Percentiles rank a stretch among this genome's conserved stretches.
These are phyloP conservation scores for Suillus clintonianus DNA, from an alignment of 768 basidiomycete species.

Conservation along the genomic window DNA sequence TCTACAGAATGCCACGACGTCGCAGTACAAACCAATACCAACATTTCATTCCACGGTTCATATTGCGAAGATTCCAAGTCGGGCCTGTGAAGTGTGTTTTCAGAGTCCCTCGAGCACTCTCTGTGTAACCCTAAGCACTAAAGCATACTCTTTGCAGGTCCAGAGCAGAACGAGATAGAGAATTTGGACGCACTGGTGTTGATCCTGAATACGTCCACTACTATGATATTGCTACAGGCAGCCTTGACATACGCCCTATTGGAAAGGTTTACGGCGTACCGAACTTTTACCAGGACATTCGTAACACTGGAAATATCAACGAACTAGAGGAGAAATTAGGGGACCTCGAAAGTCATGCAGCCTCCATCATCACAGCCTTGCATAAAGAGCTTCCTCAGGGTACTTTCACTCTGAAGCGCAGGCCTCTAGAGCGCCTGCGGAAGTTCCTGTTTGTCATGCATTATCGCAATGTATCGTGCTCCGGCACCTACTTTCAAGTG, in stretches of 20 bases:
- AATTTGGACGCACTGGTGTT: constrained; percentile 8
- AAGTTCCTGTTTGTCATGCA: constrained; percentile 42
- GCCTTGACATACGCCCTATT: constrained; percentile 10
- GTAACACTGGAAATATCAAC: constrained; percentile 21
- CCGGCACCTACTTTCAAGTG: constrained; percentile 29
- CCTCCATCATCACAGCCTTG: constrained; percentile 22
- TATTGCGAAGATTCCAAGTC: constrained; percentile 11
- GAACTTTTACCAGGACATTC: constrained; percentile 30
- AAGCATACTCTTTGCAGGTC: constrained; percentile 3
- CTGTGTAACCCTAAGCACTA: not conserved
- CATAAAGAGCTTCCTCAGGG: constrained; percentile 4
- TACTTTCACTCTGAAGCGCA: constrained; percentile 26
- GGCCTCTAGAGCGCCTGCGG: constrained; percentile 29
- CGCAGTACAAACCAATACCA: constrained; percentile 7
- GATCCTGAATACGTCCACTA: constrained; percentile 11
- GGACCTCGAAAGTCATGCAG: constrained; percentile 30
- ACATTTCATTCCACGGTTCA: constrained; percentile 15
- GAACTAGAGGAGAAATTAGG: constrained; percentile 31
- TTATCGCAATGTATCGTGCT: constrained; percentile 25
- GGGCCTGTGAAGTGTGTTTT: constrained; percentile 7
- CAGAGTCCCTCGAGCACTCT: not conserved
- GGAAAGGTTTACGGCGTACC: constrained; percentile 13
- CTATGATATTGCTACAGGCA: constrained; percentile 10
- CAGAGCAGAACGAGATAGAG: constrained; percentile 8
- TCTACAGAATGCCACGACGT: not conserved